Evolutionary conservation across 768 basidiomycete genomes (phyloP).

Genomic region (Rhizopogon sp.): DNA sequence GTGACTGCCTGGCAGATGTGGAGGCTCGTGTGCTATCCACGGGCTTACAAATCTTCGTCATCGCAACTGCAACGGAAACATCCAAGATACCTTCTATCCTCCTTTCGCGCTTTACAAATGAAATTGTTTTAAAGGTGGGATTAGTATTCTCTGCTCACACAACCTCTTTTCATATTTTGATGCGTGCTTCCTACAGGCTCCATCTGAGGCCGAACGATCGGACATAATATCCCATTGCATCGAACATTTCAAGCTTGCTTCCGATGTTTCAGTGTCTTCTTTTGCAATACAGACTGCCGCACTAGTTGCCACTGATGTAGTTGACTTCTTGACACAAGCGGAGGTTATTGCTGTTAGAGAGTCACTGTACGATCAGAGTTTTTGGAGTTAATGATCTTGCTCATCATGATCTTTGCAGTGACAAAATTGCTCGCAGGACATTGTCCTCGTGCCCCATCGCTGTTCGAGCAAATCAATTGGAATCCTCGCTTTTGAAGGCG

Average conservation of each 20-base stretch:
- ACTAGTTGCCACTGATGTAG: conserved; percentile 77
- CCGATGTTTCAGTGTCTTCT: conserved; percentile 71
- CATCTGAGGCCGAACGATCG: conserved; percentile 67
- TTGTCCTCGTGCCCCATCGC: background rate
- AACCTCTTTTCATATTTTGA: background rate
- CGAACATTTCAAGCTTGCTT: conserved; percentile 39
- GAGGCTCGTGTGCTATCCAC: conserved; percentile 45
- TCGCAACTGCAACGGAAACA: conserved; percentile 68
- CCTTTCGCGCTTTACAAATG: conserved; percentile 79
- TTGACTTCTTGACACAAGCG: conserved; percentile 60
- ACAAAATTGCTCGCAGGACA: background rate
- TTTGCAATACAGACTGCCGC: conserved; percentile 90
- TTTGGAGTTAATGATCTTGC: background rate
- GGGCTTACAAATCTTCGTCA: conserved; percentile 68
- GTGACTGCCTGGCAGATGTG: conserved; percentile 58
- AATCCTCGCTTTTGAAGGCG: conserved; percentile 63
- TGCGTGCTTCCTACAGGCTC: conserved; percentile 48
- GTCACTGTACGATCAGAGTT: conserved; percentile 8
- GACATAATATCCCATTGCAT: conserved; percentile 47
- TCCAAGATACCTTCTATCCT: conserved; percentile 61
- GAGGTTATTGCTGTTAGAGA: conserved; percentile 37
- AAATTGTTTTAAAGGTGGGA: conserved; percentile 66
- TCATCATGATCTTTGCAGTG: background rate
- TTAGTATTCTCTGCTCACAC: background rate
- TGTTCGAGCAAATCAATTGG: conserved; percentile 55